Evolutionary conservation across 345 rosid genomes (phyloP).

Genomic region (Microcos paniculata): DNA sequence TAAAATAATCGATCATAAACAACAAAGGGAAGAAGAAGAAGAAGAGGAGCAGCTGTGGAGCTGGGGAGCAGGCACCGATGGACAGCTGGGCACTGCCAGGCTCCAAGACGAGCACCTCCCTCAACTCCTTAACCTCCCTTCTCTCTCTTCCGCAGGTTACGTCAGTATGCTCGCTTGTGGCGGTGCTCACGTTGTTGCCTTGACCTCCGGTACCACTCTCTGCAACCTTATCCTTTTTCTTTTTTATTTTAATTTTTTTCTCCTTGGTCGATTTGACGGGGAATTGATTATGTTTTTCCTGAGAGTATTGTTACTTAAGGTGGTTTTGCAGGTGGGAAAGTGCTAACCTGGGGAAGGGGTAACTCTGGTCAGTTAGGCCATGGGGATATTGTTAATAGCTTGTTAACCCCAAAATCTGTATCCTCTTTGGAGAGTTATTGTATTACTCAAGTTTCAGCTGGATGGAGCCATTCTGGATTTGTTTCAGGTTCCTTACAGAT

Average conservation of each 20-base stretch:
- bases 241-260: neutral
- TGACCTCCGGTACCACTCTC: constrained; percentile 46
- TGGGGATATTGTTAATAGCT: constrained; percentile 47
- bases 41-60: constrained; percentile 66
- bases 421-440: constrained; percentile 33
- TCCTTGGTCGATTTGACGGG: neutral
- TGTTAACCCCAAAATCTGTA: constrained; percentile 45
- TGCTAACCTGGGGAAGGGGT: constrained; percentile 92
- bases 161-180: constrained; percentile 82
- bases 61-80: constrained; percentile 98
- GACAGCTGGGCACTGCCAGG: constrained; percentile 75
- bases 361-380: constrained; percentile 90
- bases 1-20: neutral
- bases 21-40: constrained; percentile 5
- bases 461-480: constrained; percentile 89
- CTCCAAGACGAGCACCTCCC: constrained; percentile 77
- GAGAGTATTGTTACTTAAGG: neutral
- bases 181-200: constrained; percentile 86
- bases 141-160: constrained; percentile 41
- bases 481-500: constrained; percentile 60
- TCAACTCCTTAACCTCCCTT: constrained; percentile 55
- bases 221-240: neutral
- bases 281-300: neutral
- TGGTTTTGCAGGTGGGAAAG: constrained; percentile 56
- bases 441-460: constrained; percentile 67